These are phyloP conservation scores for Ceratobasidium sp. DNA, from an alignment of 1,284 basidiomycete species.

Conservation along the genomic window DNA sequence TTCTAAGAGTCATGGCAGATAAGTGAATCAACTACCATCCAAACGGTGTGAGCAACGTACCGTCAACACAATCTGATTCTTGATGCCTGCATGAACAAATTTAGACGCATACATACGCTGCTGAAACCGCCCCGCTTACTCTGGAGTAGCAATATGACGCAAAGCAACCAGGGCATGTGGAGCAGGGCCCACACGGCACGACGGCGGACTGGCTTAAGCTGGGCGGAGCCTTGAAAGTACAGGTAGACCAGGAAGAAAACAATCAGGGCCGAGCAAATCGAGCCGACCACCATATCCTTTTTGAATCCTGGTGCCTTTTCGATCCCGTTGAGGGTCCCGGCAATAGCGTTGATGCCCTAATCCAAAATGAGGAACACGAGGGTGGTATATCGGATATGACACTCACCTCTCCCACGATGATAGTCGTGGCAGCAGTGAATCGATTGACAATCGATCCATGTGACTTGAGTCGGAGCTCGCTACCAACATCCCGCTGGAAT, in stretches of 20 bases:
- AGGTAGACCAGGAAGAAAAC: conserved; percentile 20
- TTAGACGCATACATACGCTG: not conserved
- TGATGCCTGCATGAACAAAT: conserved; percentile 1
- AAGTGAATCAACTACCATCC: not conserved
- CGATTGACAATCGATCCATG: conserved; percentile 11
- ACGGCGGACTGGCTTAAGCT: conserved; percentile 4
- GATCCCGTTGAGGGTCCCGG: not conserved
- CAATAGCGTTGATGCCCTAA: conserved; percentile 31
- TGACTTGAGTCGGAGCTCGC: not conserved
- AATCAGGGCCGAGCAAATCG: not conserved
- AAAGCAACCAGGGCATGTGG: conserved; percentile 22
- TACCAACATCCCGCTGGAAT: not conserved
- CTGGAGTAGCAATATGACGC: conserved; percentile 23
- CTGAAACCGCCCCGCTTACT: not conserved
- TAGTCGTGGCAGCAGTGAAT: not conserved
- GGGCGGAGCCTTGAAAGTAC: conserved; percentile 30
- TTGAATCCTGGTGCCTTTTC: conserved; percentile 11
- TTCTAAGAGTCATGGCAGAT: not conserved
- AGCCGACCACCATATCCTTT: not conserved
- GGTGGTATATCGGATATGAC: not conserved
- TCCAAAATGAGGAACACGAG: not conserved
- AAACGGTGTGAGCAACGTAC: not conserved
- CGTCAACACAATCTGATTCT: conserved; percentile 10
- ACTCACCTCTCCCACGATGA: conserved; percentile 34
- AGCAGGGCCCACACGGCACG: conserved; percentile 10